Base-by-base conservation (phyloP, 2,329 filamentous ascomycete genomes). In the Helotiales sp. region DNA sequence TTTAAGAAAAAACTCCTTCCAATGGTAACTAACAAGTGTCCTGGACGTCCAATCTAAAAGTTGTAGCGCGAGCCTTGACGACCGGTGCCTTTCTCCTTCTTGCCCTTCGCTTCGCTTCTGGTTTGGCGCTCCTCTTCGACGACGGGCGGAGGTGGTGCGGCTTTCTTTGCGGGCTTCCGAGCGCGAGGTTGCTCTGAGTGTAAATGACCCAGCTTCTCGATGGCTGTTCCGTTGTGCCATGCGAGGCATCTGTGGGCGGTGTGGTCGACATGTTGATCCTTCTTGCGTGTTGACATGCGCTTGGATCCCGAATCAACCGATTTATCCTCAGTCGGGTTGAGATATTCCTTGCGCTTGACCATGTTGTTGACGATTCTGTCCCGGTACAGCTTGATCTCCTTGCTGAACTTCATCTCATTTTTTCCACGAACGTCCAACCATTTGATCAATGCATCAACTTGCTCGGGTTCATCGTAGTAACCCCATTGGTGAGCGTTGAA, bases 351-450 rank as follows among this genome's bases (percentile, higher is more conserved):
- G 69, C 96, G 90, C 75, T 89, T 90, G 74, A 89, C 84, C 94
- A 97, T 97, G 75, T 93, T 89, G 69, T 86, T 85, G 26, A 85
- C 82, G 70, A 97, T 97, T 74, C 88, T 87, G 47, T 94, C 89
- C 60, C 89, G 89, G 81, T 91, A 97, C 22, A 84, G 81, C 60
- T 90, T 82, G 3, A 99, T 85, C 78, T 98, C 95, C 79, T 97
- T 98, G 68, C 91, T 88, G 59, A 99, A 84, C 76, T 93, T 94
- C 70, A 91, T 82, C 80, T 99, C 96, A 70, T 97, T 93, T 71
- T 91, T 85, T 1, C 96, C 96, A 17, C 93, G 91, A 13, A 90
- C 86, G 75, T 99, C 95, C 4, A 99, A 85, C 94, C 96, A 99
- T 61, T 86, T 86, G 69, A 98, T 88, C 20, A 99, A 85, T 61